phyloP scores from a whole-genome alignment of 306 rosid genomes.

The Casuarina glauca region DNA sequence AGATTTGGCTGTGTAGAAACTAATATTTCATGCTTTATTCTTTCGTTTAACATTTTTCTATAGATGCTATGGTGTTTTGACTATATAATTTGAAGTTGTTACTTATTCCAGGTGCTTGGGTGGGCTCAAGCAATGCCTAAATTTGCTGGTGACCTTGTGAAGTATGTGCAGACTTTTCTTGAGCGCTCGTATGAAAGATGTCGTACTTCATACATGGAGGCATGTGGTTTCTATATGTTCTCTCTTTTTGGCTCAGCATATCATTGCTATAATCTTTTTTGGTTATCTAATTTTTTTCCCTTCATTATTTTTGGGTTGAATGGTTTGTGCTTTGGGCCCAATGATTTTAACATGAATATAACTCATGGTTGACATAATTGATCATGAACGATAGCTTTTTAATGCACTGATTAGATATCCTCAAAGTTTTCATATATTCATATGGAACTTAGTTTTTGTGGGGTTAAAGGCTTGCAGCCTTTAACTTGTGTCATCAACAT shows the following conservation, averaged over 20 bases:
- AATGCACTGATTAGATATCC: not conserved
- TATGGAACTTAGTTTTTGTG: not conserved
- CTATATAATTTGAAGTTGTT: constrained; percentile 22
- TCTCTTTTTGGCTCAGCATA: not conserved
- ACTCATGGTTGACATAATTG: not conserved
- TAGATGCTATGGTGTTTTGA: constrained; percentile 25
- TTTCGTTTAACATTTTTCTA: constrained; percentile 2
- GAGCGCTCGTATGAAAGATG: constrained; percentile 98
- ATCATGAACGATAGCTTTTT: not conserved
- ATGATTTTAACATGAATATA: not conserved
- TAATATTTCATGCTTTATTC: not conserved
- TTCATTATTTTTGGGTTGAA: not conserved
- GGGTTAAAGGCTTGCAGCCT: not conserved
- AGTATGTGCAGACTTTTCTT: constrained; percentile 92
- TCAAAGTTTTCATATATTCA: not conserved
- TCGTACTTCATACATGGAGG: constrained; percentile 98
- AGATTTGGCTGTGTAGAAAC: constrained; percentile 5
- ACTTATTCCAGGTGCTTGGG: constrained; percentile 80
- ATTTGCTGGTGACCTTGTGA: constrained; percentile 86
- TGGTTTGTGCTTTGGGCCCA: not conserved
- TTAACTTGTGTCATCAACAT: not conserved
- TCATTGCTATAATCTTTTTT: not conserved
- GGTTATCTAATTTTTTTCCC: not conserved
- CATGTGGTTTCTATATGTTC: constrained; percentile 27
- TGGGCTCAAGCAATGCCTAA: constrained; percentile 99